A percentile compares a stretch with the other conserved stretches of the same genome.
Conservation (phyloP, 2,329 filamentous ascomycete species). For the Scytalidium sp. region DNA sequence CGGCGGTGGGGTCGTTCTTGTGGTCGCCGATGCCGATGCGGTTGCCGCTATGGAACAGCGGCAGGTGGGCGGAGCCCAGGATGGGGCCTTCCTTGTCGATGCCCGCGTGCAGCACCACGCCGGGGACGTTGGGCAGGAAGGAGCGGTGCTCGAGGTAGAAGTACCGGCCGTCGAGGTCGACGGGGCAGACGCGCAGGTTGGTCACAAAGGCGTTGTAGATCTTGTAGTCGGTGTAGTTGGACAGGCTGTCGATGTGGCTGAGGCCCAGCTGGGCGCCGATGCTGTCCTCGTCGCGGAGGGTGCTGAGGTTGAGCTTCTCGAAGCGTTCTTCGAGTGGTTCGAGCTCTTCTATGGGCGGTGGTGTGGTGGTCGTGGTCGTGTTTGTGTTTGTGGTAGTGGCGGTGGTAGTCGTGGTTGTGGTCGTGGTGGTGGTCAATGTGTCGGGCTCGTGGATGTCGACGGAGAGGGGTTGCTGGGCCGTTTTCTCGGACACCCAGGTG, state of each 20-base stretch:
- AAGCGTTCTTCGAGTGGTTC: not conserved
- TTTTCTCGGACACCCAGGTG: too few relatives aligned
- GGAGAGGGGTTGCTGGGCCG: too few relatives aligned
- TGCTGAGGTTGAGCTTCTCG: not conserved
- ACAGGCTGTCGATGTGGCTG: constrained; percentile 11
- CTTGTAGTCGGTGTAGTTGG: constrained; percentile 16
- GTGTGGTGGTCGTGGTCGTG: not conserved
- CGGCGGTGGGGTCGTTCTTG: constrained; percentile 6
- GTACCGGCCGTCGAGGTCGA: constrained; percentile 14
- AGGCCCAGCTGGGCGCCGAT: constrained; percentile 17
- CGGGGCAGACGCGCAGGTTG: constrained; percentile 20
- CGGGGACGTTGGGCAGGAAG: constrained; percentile 16
- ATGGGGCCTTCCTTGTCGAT: constrained; percentile 16
- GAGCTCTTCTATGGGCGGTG: not conserved
- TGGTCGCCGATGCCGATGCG: constrained; percentile 17
- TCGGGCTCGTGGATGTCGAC: too few relatives aligned
- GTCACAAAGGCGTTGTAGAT: constrained; percentile 21
- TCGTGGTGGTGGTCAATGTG: too few relatives aligned
- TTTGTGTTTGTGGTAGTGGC: not conserved
- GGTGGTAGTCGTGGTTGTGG: constrained; percentile 10
- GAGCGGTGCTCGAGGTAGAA: constrained; percentile 21
- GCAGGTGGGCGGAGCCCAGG: constrained; percentile 18
- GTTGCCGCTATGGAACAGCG: constrained; percentile 11
- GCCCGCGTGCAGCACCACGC: constrained; percentile 15
- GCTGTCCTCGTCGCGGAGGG: constrained; percentile 9